Evolutionary conservation across 495 filamentous ascomycete genomes (phyloP), one percentile per base, ranked within the genome.

Genomic region (Trichoderma reesei): DNA sequence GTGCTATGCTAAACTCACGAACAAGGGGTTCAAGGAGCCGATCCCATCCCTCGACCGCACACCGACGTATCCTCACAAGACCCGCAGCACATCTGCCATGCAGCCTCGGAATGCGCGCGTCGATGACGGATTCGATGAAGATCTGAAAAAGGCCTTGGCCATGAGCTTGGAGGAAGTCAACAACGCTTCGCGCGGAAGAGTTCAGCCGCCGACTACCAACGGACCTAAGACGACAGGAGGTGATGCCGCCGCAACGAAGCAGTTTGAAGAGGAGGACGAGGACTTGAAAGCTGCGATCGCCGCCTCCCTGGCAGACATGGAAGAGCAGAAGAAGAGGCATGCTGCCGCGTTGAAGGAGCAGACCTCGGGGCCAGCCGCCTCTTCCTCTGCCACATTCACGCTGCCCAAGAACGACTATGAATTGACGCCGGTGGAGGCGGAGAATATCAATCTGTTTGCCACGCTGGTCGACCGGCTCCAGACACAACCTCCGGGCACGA

Each of bases 101-200:
- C 91, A 98, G 69, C 95, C 94, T 48, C 88, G 94, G 51, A 87
- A 84, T 68, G 90, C 91, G 26, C 83, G 91, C 65, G 88, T 92
- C 13, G 88, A 93, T 59, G 89, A 92, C 65, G 78, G 75, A 1
- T 97, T 95, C 70, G 94, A 98, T 70, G 93, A 96, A 65, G 94
- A 98, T 75, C 78, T 98, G 38, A 95, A 96, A 70, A 86, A 85
- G 68, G 94, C 94, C 5, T 73, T 98, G 62, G 88, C 96, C 63
- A 96, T 98, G 92, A 98, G 94, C 68, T 77, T 98, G 36, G 94
- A 98, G 68, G 94, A 98, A 65, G 90, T 90, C 39, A 88, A 89
- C 71, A 86, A 83, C 44, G 81, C 88, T 69, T 76, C 75, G 9
- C 70, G 73, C 10, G 75, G 72, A 2, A 77, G 77, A 66, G 74